Evolutionary conservation across 345 rosid species (phyloP).

Genomic region (Anacardium occidentale): DNA sequence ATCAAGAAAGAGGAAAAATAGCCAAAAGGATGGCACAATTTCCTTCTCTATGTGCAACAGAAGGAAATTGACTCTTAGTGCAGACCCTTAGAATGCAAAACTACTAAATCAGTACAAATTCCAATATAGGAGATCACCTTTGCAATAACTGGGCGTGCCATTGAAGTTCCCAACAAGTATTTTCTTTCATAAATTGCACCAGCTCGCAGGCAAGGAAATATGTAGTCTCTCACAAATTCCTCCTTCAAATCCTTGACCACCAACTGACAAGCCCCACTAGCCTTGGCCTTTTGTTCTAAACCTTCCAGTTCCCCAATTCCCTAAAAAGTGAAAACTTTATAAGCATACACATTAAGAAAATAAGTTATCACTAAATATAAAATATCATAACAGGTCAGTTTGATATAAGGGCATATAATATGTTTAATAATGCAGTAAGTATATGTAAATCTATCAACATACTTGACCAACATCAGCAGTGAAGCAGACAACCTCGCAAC

Average conservation of each 20-base stretch:
- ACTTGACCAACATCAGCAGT: slow-evolving; percentile 99
- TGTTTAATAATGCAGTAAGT: neutral
- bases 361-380: neutral
- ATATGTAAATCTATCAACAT: slow-evolving; percentile 18
- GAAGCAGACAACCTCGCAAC: slow-evolving; percentile 99
- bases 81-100: slow-evolving; percentile 8
- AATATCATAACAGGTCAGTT: neutral
- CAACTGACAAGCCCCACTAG: slow-evolving; percentile 93
- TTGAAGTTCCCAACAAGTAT: slow-evolving; percentile 93
- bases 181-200: slow-evolving; percentile 93
- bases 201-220: slow-evolving; percentile 89
- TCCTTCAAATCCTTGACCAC: slow-evolving; percentile 87
- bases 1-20: slow-evolving; percentile 4
- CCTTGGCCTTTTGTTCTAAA: slow-evolving; percentile 87
- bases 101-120: neutral
- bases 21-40: neutral
- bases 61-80: neutral
- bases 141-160: slow-evolving; percentile 99
- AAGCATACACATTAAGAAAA: slow-evolving; percentile 1
- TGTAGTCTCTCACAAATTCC: slow-evolving; percentile 85
- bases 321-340: slow-evolving; percentile 36
- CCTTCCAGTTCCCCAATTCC: slow-evolving; percentile 89
- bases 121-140: slow-evolving; percentile 47
- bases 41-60: neutral
- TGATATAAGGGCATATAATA: neutral